These are phyloP conservation scores for Dioszegia aurantiaca DNA, from an alignment of 768 basidiomycete species.

Conservation along the genomic window DNA sequence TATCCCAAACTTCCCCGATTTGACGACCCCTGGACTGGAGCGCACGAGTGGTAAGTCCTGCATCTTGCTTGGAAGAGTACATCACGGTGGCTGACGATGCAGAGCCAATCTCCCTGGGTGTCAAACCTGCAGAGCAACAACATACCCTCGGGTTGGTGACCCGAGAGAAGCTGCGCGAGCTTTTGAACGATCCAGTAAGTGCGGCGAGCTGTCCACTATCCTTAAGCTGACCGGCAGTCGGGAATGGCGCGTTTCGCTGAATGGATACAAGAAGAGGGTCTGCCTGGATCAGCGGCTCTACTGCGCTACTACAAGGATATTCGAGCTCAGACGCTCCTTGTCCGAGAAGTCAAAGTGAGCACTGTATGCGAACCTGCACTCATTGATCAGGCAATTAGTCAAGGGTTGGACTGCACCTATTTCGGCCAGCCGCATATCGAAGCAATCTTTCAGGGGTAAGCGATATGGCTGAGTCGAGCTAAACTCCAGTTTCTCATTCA, in stretches of 20 bases:
- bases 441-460: not conserved
- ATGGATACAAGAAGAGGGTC: conserved; percentile 24
- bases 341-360: conserved; percentile 24
- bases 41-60: conserved; percentile 28
- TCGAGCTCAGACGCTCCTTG: conserved; percentile 7
- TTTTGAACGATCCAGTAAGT: conserved; percentile 17
- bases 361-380: not conserved
- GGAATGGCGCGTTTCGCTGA: conserved; percentile 23
- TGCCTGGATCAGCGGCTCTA: conserved; percentile 20
- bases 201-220: no score
- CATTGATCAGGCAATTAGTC: conserved; percentile 16
- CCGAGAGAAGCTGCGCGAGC: conserved; percentile 14
- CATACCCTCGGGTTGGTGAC: conserved; percentile 16
- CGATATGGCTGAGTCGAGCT: not conserved
- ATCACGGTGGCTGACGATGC: not conserved
- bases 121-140: conserved; percentile 7
- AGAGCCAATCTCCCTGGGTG: conserved; percentile 21
- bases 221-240: conserved; percentile 16
- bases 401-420: conserved; percentile 18
- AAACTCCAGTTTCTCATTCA: not conserved
- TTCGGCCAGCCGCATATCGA: conserved; percentile 6
- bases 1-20: conserved; percentile 16
- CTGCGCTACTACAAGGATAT: conserved; percentile 28
- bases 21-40: not conserved
- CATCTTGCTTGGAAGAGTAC: no score